These are phyloP conservation scores for sweet orange (Citrus sinensis) DNA, from an alignment of 345 rosid genomes.

Conservation along the genomic window DNA sequence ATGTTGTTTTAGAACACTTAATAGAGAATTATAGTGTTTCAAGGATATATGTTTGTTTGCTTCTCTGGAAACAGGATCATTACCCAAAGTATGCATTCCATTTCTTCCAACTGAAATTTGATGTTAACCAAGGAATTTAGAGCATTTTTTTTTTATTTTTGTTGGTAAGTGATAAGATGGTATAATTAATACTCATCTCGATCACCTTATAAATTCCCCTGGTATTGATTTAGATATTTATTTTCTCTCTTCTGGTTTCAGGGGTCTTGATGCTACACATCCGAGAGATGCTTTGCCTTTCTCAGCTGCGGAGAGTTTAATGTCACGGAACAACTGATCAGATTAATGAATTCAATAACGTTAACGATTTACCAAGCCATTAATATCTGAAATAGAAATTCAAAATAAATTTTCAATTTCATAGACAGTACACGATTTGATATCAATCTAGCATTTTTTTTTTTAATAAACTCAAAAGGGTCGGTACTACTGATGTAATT, in stretches of 20 bases:
- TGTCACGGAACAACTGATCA: neutral
- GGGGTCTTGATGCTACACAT: neutral
- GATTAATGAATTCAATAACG: neutral
- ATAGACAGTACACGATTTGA: neutral
- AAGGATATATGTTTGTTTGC: neutral
- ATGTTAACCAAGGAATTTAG: neutral
- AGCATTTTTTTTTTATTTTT: no score
- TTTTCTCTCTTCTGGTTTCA: neutral
- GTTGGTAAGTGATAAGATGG: no score
- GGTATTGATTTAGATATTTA: neutral
- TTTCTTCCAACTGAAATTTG: neutral
- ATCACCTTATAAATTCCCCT: neutral
- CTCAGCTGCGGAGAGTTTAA: neutral
- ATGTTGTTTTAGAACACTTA: neutral
- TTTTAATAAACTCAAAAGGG: neutral
- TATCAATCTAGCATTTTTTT: no score
- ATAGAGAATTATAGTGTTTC: neutral
- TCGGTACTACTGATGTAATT: neutral
- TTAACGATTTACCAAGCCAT: neutral
- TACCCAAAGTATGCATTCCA: neutral
- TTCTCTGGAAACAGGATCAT: neutral
- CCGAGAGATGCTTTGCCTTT: neutral
- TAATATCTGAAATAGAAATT: neutral
- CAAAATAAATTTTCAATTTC: neutral
- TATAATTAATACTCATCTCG: neutral